Evolutionary conservation across 202 grass and related monocot genomes (phyloP), one percentile per base, ranked within the genome.

Genomic region (Musa balbisiana): DNA sequence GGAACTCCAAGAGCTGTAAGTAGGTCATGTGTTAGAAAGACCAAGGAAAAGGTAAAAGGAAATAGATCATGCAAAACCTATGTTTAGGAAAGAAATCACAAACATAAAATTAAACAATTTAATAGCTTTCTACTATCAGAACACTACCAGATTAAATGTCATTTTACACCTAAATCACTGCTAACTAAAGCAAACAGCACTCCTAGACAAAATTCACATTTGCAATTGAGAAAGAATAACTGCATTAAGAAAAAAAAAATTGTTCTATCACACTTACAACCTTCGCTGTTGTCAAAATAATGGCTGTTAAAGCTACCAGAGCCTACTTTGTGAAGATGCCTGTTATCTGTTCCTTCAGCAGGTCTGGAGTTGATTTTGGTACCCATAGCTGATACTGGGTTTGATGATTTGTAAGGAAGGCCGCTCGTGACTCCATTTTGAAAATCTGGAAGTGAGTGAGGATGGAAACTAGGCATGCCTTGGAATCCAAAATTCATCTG

Each of bases 401-500:
- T 96, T 55, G 90, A 51, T 67, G 90, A 89, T 12, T 70, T 51
- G 71, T 87, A 92, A 29, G 84, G 86, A 52, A 75, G 12, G 15
- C 87, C 85, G 77, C 89, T 97, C 72, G 65, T 71, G 56, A 77
- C 54, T 81, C 88, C 90, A 82, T 96, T 92, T 55, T 86, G 81
- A 79, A 80, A 80, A 14, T 89, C 87, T 51, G 92, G 92, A 22
- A 96, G 79, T 49, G 92, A 96, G 83, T 96, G 85, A 71, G 90
- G 88, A 77, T 96, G 92, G 66, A 92, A 85, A 51, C 76, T 55
- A 87, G 71, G 65, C 85, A 88, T 64, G 77, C 84, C 84, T 85
- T 92, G 87, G 74, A 92, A 84, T 69, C 75, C 84, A 68, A 83
- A 92, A 74, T 87, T 96, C 83, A 88, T 81, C 75, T 85, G 83